These are phyloP conservation scores for Chytriomyces confervae DNA, from an alignment of 192 early-diverging fungal genomes.

Conservation along the genomic window DNA sequence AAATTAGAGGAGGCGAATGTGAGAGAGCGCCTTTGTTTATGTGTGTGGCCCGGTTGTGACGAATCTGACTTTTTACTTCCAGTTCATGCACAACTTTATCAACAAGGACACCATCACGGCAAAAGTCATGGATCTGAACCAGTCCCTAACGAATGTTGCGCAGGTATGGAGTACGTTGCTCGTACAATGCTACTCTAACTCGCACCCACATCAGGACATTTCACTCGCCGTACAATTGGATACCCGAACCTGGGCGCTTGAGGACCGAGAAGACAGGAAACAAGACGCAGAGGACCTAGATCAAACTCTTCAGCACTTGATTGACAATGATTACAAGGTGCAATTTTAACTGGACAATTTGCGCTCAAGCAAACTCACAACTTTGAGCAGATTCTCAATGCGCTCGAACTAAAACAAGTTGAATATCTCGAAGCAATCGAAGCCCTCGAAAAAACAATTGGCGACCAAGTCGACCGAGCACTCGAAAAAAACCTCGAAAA, in stretches of 20 bases:
- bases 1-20: not conserved
- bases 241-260: slow-evolving; percentile 24
- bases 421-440: slow-evolving; percentile 43
- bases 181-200: not conserved
- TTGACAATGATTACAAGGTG: slow-evolving; percentile 46
- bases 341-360: not conserved
- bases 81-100: slow-evolving; percentile 27
- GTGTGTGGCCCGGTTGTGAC: not conserved
- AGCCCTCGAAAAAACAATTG: slow-evolving; percentile 38
- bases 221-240: slow-evolving; percentile 25
- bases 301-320: slow-evolving; percentile 34
- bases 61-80: not conserved
- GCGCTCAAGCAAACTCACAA: not conserved
- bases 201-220: not conserved
- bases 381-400: slow-evolving; percentile 21
- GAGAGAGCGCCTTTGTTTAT: not conserved
- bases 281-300: slow-evolving; percentile 37
- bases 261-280: slow-evolving; percentile 37
- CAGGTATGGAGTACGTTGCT: not conserved
- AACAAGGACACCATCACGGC: slow-evolving; percentile 16
- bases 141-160: not conserved
- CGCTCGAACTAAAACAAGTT: slow-evolving; percentile 30
- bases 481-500: slow-evolving; percentile 35
- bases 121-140: not conserved
- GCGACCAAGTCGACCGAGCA: slow-evolving; percentile 20